phyloP scores from a whole-genome alignment of 1,139 yeast species.

The Saccharomyces pastorianus region DNA sequence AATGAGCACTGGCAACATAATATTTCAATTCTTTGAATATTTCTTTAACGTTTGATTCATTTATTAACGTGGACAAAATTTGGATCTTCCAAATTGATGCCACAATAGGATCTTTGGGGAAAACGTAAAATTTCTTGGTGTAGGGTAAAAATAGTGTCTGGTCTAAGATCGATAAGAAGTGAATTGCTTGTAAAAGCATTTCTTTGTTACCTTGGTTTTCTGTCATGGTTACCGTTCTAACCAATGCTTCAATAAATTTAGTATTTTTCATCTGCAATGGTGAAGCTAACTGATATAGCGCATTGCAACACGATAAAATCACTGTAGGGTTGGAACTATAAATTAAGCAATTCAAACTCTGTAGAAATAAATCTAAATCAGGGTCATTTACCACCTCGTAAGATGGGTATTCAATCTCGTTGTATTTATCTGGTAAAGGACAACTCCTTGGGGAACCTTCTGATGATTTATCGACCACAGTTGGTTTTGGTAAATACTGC shows the following conservation, averaged over 20 bases:
- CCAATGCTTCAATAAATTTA: slow-evolving; percentile 44
- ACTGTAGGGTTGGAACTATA: slow-evolving; percentile 53
- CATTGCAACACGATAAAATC: slow-evolving; percentile 51
- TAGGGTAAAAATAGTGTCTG: slow-evolving; percentile 41
- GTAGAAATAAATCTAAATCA: slow-evolving; percentile 50
- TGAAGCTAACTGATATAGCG: slow-evolving; percentile 48
- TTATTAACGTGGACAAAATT: slow-evolving; percentile 52
- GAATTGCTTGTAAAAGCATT: slow-evolving; percentile 39
- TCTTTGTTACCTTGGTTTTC: slow-evolving; percentile 33
- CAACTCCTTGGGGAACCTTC: slow-evolving; percentile 27
- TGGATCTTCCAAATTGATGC: slow-evolving; percentile 53
- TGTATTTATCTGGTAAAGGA: slow-evolving; percentile 38
- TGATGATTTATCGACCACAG: slow-evolving; percentile 28
- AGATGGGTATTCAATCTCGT: slow-evolving; percentile 33
- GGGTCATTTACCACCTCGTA: slow-evolving; percentile 43
- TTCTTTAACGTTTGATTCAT: slow-evolving; percentile 42
- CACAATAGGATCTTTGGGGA: slow-evolving; percentile 46
- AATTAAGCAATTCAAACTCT: slow-evolving; percentile 39
- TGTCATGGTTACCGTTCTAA: slow-evolving; percentile 34
- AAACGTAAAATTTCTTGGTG: slow-evolving; percentile 48
- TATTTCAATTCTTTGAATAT: slow-evolving; percentile 65
- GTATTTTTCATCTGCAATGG: slow-evolving; percentile 42
- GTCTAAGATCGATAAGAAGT: slow-evolving; percentile 36
- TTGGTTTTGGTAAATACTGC: slow-evolving; percentile 49
- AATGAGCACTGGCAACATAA: slow-evolving; percentile 41